A percentile compares a stretch with the other conserved stretches of the same genome.
Conservation (phyloP, 2,329 filamentous ascomycete genomes). For the Ceratocystis huliohia region DNA sequence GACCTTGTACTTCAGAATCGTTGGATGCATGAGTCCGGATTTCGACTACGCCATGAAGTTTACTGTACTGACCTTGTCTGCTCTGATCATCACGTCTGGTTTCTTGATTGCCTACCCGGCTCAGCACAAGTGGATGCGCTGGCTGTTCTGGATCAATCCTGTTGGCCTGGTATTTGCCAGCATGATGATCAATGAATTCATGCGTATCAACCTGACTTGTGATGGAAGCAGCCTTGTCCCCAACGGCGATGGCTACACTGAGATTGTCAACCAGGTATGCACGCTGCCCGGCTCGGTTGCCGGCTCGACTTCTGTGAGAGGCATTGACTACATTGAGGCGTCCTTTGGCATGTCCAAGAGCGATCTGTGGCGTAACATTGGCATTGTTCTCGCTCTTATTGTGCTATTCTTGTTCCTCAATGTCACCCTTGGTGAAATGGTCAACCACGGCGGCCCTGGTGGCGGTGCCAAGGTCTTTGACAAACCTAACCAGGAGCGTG, state of each 20-base stretch:
- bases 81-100: conserved; percentile 70
- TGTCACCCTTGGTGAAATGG: conserved; percentile 62
- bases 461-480: conserved; percentile 73
- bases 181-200: conserved; percentile 82
- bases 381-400: conserved; percentile 66
- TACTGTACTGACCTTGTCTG: conserved; percentile 62
- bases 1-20: conserved; percentile 64
- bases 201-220: conserved; percentile 55
- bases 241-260: conserved; percentile 52
- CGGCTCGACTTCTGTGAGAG: conserved; percentile 51
- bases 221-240: conserved; percentile 56
- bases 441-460: conserved; percentile 59
- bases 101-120: conserved; percentile 71
- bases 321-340: conserved; percentile 53
- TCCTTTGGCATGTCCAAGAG: conserved; percentile 53
- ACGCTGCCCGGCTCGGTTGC: conserved; percentile 59
- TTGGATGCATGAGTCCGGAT: conserved; percentile 62
- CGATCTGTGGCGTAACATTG: conserved; percentile 73
- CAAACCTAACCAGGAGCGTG: conserved; percentile 55
- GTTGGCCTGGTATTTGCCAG: conserved; percentile 62
- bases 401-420: conserved; percentile 63
- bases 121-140: conserved; percentile 63
- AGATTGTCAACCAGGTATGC: conserved; percentile 67
- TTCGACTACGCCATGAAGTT: conserved; percentile 81
- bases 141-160: conserved; percentile 68